A percentile compares a stretch with the other conserved stretches of the same genome.
Evolutionary conservation across 805 yeast genomes (phyloP).

Genomic region (Saccharomycopsis javanensis): DNA sequence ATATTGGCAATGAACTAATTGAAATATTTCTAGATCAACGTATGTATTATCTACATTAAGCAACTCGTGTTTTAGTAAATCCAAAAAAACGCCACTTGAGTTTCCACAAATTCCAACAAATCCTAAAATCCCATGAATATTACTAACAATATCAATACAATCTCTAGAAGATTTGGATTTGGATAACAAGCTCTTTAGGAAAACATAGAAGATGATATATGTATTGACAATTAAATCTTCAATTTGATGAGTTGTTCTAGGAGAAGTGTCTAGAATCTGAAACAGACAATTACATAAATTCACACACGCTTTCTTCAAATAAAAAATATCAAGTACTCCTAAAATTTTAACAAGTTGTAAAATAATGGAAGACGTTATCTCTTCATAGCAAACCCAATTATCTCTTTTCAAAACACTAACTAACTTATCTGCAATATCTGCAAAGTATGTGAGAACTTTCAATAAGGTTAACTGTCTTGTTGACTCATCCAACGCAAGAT

Average conservation of each 20-base stretch:
- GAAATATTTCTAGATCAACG: conserved; percentile 54
- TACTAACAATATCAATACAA: conserved; percentile 38
- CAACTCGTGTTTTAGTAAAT: conserved; percentile 46
- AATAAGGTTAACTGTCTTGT: conserved; percentile 1
- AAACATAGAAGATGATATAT: conserved; percentile 4
- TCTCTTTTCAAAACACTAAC: neutral
- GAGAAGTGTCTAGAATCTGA: neutral
- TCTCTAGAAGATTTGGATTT: conserved; percentile 6
- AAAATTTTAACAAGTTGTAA: conserved; percentile 1
- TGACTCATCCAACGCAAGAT: neutral
- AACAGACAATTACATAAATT: neutral
- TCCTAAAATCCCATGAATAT: conserved; percentile 71
- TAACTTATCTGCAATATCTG: conserved; percentile 2
- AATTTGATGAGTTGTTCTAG: conserved; percentile 2
- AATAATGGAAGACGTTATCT: neutral
- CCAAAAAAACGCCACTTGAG: conserved; percentile 52
- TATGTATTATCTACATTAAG: conserved; percentile 31
- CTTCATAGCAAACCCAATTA: neutral
- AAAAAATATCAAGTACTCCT: conserved; percentile 3
- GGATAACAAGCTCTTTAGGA: neutral
- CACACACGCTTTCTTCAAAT: conserved; percentile 2
- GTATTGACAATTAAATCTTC: conserved; percentile 7
- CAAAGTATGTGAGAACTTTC: conserved; percentile 6
- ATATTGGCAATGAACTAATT: conserved; percentile 68
- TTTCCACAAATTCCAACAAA: conserved; percentile 56